These are phyloP conservation scores for Candolleomyces aberdarensis DNA, from an alignment of 768 basidiomycete genomes.

Conservation along the genomic window DNA sequence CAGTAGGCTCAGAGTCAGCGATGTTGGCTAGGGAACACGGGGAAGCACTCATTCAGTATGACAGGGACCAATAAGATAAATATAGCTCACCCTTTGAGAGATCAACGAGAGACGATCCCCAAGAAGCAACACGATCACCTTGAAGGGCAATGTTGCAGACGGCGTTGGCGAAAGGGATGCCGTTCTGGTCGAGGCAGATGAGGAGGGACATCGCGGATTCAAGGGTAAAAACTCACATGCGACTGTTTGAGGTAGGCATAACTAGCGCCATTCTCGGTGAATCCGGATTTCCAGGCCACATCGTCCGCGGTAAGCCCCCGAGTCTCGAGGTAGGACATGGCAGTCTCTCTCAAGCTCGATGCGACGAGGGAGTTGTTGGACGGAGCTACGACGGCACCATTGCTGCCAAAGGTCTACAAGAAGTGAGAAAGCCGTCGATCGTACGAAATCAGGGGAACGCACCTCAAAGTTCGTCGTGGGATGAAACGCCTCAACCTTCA, in stretches of 20 bases:
- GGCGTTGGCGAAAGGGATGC: slow-evolving; percentile 34
- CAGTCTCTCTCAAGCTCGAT: slow-evolving; percentile 23
- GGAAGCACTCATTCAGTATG: slow-evolving; percentile 29
- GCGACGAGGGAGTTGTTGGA: slow-evolving; percentile 16
- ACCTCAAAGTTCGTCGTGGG: slow-evolving; percentile 18
- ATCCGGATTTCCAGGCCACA: slow-evolving; percentile 21
- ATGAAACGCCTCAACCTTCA: slow-evolving; percentile 18
- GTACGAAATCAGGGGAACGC: not conserved
- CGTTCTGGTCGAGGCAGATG: slow-evolving; percentile 19
- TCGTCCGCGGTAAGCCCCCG: slow-evolving; percentile 18
- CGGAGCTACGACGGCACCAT: slow-evolving; percentile 20
- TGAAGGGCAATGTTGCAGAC: slow-evolving; percentile 37
- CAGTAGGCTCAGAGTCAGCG: slow-evolving; percentile 35
- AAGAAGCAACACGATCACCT: slow-evolving; percentile 26
- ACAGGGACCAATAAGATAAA: slow-evolving; percentile 14
- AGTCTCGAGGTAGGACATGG: slow-evolving; percentile 25
- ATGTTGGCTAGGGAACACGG: slow-evolving; percentile 18
- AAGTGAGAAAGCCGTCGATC: not conserved
- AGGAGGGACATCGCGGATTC: not conserved
- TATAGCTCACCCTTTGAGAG: slow-evolving; percentile 5
- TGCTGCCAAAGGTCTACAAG: slow-evolving; percentile 24
- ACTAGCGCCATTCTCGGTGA: slow-evolving; percentile 13
- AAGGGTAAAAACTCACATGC: slow-evolving; percentile 17
- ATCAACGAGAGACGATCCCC: slow-evolving; percentile 31
- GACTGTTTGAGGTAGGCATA: slow-evolving; percentile 30